phyloP scores from a whole-genome alignment of 441 rosid species.

The Raphanus hybrid region DNA sequence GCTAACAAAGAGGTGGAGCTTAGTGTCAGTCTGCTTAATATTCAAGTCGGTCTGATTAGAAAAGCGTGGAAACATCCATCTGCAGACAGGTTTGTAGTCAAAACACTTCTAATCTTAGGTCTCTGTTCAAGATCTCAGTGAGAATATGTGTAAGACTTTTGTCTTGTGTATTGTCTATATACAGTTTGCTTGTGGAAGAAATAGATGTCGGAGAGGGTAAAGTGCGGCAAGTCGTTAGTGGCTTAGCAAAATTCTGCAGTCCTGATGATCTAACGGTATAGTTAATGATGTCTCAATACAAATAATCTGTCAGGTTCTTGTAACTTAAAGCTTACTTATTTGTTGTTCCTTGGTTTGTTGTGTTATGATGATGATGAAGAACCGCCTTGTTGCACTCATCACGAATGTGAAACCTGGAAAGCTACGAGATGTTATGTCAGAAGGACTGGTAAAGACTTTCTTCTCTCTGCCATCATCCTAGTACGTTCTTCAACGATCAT shows the following conservation, averaged over 20 bases:
- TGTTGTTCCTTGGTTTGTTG: slow-evolving; percentile 33
- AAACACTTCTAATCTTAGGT: slow-evolving; percentile 26
- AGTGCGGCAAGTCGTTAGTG: slow-evolving; percentile 94
- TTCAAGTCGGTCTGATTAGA: slow-evolving; percentile 88
- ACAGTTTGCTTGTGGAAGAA: slow-evolving; percentile 97
- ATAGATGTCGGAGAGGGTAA: slow-evolving; percentile 92
- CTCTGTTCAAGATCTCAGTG: slow-evolving; percentile 17
- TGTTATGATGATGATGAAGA: slow-evolving; percentile 56
- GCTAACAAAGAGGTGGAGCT: slow-evolving; percentile 75
- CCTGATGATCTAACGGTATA: slow-evolving; percentile 80
- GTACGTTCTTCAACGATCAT: neutral
- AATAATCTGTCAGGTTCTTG: slow-evolving; percentile 12
- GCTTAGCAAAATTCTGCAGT: slow-evolving; percentile 85
- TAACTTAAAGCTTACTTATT: slow-evolving; percentile 33
- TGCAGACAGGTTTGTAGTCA: slow-evolving; percentile 82
- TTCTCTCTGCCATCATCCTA: slow-evolving; percentile 1
- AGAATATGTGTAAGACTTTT: slow-evolving; percentile 3
- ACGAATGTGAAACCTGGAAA: slow-evolving; percentile 99
- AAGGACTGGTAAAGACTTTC: slow-evolving; percentile 77
- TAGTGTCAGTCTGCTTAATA: slow-evolving; percentile 85
- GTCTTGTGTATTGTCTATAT: slow-evolving; percentile 30
- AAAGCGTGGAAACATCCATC: slow-evolving; percentile 99
- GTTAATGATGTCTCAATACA: slow-evolving; percentile 28
- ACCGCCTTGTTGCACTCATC: slow-evolving; percentile 74
- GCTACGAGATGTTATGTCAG: slow-evolving; percentile 88